Conservation (phyloP, 129 eudicot species). For the Flaveria bidentis region DNA sequence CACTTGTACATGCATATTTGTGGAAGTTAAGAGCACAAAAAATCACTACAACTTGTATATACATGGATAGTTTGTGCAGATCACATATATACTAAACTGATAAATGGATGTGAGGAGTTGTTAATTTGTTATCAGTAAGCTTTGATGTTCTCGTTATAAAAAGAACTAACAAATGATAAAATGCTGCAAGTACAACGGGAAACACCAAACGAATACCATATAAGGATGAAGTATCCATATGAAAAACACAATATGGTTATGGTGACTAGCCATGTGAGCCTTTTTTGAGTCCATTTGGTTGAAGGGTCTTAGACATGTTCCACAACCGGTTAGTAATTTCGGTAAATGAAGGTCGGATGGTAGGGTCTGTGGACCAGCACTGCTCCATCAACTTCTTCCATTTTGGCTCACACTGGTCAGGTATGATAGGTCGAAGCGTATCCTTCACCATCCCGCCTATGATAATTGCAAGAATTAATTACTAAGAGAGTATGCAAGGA, state of each 20-base stretch:
- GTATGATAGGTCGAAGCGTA: conserved; percentile 78
- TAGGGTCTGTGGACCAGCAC: conserved; percentile 79
- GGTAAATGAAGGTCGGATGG: conserved; percentile 68
- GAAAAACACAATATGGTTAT: conserved; percentile 25
- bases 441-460: conserved; percentile 81
- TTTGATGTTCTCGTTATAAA: conserved; percentile 21
- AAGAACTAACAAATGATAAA: conserved; percentile 35
- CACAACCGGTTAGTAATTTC: conserved; percentile 59
- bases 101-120: neutral
- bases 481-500: neutral
- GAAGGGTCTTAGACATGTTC: conserved; percentile 54
- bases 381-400: conserved; percentile 86
- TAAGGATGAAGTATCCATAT: neutral
- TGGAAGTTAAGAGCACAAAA: neutral
- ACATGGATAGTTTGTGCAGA: neutral
- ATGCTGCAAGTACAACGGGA: conserved; percentile 2
- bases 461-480: neutral
- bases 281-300: conserved; percentile 41
- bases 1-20: neutral
- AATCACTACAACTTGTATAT: neutral
- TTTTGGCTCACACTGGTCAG: conserved; percentile 64
- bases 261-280: conserved; percentile 22
- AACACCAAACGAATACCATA: conserved; percentile 2
- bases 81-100: conserved; percentile 18
- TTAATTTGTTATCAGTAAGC: conserved; percentile 1